Base-by-base conservation (phyloP, 495 filamentous ascomycete genomes). In the Penicillium maclennaniae region DNA sequence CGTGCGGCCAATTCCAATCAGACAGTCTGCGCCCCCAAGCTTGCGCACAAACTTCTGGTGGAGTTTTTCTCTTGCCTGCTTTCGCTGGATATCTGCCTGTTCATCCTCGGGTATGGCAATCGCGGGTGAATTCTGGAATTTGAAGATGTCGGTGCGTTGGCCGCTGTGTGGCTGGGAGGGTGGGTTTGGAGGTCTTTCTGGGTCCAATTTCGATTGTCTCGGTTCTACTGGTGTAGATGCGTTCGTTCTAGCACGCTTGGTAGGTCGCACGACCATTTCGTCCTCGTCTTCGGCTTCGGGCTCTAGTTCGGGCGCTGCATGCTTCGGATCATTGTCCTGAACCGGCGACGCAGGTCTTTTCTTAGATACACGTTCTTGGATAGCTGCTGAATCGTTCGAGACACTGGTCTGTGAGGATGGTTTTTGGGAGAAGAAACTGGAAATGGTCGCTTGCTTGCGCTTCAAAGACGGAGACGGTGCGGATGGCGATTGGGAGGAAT, bases 31-130 rank as follows among this genome's bases (percentile, higher is more conserved):
- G 25, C 83, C 83, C 4, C 93, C 92, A 4, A 98, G 80, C 62
- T 89, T 95, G 73, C 89, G 87, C 16, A 97, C 85, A 60, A 97
- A 98, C 54, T 87, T 87, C 55, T 85, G 76, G 63, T 96, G 93
- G 17, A 96, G 73, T 48, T 80, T 84, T 56, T 88, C 83, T 60
- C 83, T 91, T 51, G 75, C 62, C 50, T 76, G 77, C 42, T 54
- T 66, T 21, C 57, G 58, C 50, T 72, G 68, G 10, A 60, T 66
- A 14, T 83, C 80, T 4, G 77, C 74, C 15, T 71, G 71, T 5
- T 83, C 78, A 0, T 78, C 72, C 15, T 59, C 56, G 6, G 37
- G 49, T 39, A 54, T 14, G 9, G 45, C 58, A 10, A 47, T 43
- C 37, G 62, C 60, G 17, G 65, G 69, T 0, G 72, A 75, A 52